These are phyloP conservation scores for Pholiota conissans DNA, from an alignment of 768 basidiomycete species.

Conservation along the genomic window DNA sequence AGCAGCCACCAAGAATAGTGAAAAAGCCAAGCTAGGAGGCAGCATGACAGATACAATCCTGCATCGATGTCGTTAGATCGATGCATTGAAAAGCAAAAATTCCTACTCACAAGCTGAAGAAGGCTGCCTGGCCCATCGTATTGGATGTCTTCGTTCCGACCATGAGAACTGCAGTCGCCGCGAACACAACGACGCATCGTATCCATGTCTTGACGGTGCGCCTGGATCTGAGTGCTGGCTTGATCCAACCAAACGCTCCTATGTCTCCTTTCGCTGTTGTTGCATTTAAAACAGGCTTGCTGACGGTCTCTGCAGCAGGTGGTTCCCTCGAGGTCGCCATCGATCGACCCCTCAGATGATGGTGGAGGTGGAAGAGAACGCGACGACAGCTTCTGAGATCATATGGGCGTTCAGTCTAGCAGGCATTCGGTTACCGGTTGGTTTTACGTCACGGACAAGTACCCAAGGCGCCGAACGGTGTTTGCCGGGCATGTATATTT, in stretches of 20 bases:
- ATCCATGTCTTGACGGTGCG: constrained; percentile 41
- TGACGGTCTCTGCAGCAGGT: neutral
- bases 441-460: neutral
- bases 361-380: neutral
- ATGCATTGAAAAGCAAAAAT: neutral
- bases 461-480: too few species aligned
- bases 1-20: constrained; percentile 34
- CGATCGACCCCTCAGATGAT: neutral
- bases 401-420: neutral
- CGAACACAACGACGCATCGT: constrained; percentile 35
- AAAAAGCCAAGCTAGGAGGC: constrained; percentile 38
- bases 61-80: neutral
- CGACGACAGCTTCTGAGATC: neutral
- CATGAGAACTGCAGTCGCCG: constrained; percentile 34
- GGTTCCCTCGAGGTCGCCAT: neutral
- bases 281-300: neutral
- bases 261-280: neutral
- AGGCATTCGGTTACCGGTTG: neutral
- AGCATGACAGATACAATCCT: constrained; percentile 41
- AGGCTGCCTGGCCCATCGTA: constrained; percentile 42
- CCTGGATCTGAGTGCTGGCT: constrained; percentile 30
- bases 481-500: too few species aligned
- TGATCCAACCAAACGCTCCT: constrained; percentile 27
- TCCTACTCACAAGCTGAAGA: constrained; percentile 36
- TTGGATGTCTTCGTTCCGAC: constrained; percentile 29